Base-by-base conservation (phyloP, 2,329 filamentous ascomycete species). In the Boeremia lycopersici region DNA sequence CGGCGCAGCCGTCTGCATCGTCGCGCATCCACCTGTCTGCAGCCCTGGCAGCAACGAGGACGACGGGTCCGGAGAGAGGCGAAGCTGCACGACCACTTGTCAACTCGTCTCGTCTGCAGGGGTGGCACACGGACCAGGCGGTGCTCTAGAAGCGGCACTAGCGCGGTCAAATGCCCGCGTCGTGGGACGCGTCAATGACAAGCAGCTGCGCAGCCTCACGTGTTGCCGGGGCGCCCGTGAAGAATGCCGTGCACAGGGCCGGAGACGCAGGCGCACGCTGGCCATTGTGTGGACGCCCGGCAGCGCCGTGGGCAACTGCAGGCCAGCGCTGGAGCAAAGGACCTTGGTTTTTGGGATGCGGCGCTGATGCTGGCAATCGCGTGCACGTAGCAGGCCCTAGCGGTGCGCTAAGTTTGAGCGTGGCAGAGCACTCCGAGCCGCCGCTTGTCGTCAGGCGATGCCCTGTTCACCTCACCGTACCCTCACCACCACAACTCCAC, bases 401-500 rank as follows among this genome's bases (percentile, higher is more conserved):
- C 35, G 17, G 35, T 17, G 15, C 15, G 15, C 15, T 4, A 34
- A 8, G n/a, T 36, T 36, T 17, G 19, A 17, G 33, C 33, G 33
- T 15, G 31, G 15, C 15, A 23, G 34, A 19, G 34, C 11, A 17
- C 34, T 17, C 31, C 34, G 17, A 39, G 48, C 35, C 5, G 13
- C 41, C 36, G 45, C 51, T 44, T 33, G 44, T 33, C 39, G 25
- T 40, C 53, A 42, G 42, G 42, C 53, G 44, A 46, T 26, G 38
- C 51, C 40, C n/a, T 42, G 39, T 40, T 48, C 42, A 50, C 53
- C 43, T 31, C 50, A 28, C 30, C 43, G 30, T 42, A 42, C 38
- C 47, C 39, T 42, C 47, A 47, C 47, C 56, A 53, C 62, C 63
- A 61, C 62, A 57, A 61, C 61, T 42, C 66, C 63, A 66, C 63